Evolutionary conservation across 148 eudicot species (phyloP).

Genomic region (Polygonum aviculare): DNA sequence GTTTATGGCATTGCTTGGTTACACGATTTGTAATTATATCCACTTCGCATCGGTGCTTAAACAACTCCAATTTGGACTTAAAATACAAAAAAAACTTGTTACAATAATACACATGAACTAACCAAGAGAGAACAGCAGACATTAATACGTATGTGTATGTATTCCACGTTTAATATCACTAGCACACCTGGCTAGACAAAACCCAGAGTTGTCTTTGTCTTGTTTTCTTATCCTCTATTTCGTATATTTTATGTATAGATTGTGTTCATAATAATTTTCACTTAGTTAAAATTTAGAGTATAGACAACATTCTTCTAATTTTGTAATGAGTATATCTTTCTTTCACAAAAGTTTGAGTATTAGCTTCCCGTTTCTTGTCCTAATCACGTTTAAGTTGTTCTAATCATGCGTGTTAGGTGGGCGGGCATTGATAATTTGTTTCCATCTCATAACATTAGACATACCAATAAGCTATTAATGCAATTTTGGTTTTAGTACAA

Average conservation of each 20-base stretch:
- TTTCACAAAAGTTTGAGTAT: no score
- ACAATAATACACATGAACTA: background rate
- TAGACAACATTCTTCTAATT: no score
- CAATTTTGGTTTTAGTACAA: no score
- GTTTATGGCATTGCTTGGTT: background rate
- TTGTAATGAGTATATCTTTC: no score
- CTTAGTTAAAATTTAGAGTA: background rate
- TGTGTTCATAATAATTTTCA: background rate
- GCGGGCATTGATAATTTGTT: no score
- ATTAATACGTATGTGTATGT: background rate
- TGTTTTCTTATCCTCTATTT: background rate
- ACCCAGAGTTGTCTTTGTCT: background rate
- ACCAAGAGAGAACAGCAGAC: background rate
- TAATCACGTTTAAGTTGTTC: no score
- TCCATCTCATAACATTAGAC: no score
- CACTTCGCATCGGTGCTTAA: background rate
- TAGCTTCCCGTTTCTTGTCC: no score
- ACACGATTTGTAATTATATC: background rate
- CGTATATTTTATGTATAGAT: background rate
- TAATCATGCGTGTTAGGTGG: no score
- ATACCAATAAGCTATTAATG: no score
- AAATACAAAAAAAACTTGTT: background rate
- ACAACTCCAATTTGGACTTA: background rate
- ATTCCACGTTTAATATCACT: background rate
- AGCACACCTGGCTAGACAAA: background rate